Percentiles rank a stretch among this genome's conserved stretches.
These are phyloP conservation scores for Penicillium antarcticum DNA, from an alignment of 495 filamentous ascomycete species.

Conservation along the genomic window DNA sequence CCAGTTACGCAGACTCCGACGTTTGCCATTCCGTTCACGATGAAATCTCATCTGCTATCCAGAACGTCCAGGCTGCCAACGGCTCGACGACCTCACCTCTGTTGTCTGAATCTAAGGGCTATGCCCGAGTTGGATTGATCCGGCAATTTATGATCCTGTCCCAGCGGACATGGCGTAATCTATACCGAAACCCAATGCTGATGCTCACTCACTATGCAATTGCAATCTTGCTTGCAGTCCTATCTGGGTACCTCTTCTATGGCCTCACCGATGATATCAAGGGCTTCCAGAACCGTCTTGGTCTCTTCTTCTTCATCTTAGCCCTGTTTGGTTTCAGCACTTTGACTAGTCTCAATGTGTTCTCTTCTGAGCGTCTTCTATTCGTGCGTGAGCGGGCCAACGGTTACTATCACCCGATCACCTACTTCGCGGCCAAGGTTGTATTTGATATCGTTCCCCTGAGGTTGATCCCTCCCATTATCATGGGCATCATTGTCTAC, in stretches of 20 bases:
- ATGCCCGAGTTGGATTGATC: constrained; percentile 71
- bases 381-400: constrained; percentile 96
- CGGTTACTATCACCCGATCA: constrained; percentile 93
- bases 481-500: constrained; percentile 96
- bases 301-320: constrained; percentile 96
- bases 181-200: constrained; percentile 96
- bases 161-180: constrained; percentile 89
- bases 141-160: constrained; percentile 89
- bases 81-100: constrained; percentile 61
- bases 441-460: constrained; percentile 94
- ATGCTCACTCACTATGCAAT: constrained; percentile 99
- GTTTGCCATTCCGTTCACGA: constrained; percentile 75
- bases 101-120: constrained; percentile 64
- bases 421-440: constrained; percentile 95
- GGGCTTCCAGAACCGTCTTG: constrained; percentile 98
- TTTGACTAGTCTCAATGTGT: constrained; percentile 87
- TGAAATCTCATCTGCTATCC: constrained; percentile 69
- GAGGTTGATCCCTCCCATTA: constrained; percentile 88
- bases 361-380: constrained; percentile 84
- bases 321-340: constrained; percentile 97
- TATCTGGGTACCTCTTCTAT: constrained; percentile 95
- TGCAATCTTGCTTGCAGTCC: constrained; percentile 87
- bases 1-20: constrained; percentile 71
- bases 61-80: constrained; percentile 61
- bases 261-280: constrained; percentile 92